A percentile compares a stretch with the other conserved stretches of the same genome.
These are phyloP conservation scores for Chenopodium album DNA, from an alignment of 148 eudicot species.

Conservation along the genomic window DNA sequence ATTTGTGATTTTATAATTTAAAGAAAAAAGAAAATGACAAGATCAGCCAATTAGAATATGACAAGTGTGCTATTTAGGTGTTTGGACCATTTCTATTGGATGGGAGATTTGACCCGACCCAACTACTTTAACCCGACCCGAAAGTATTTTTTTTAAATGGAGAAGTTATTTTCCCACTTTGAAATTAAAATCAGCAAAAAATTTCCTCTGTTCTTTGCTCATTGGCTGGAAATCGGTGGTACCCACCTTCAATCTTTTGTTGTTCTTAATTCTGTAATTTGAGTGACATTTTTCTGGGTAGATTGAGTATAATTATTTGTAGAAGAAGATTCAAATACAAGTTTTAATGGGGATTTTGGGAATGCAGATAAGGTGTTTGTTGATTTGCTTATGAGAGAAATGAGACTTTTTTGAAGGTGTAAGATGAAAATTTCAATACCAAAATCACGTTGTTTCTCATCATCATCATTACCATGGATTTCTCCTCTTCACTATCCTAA, in stretches of 20 bases:
- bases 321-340: no score
- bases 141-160: not conserved
- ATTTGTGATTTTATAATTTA: not conserved
- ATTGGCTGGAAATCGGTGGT: no score
- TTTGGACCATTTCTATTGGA: slow-evolving; percentile 21
- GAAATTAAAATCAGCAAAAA: no score
- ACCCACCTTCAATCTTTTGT: no score
- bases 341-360: not conserved
- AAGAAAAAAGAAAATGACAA: not conserved
- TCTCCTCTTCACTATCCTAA: slow-evolving; percentile 32
- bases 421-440: slow-evolving; percentile 4
- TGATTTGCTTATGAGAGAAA: slow-evolving; percentile 18
- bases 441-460: not conserved
- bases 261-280: no score
- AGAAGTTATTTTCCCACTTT: not conserved
- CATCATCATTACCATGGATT: slow-evolving; percentile 34
- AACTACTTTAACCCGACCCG: not conserved
- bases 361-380: slow-evolving; percentile 29
- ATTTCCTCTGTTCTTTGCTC: no score
- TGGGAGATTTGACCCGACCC: not conserved
- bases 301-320: no score
- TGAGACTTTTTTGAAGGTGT: not conserved
- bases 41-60: not conserved
- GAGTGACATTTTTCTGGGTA: no score
- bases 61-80: slow-evolving; percentile 19